Percentiles rank a stretch among this genome's conserved stretches.
Conservation (phyloP, 306 rosid genomes). For the Macrotyloma uniflorum region DNA sequence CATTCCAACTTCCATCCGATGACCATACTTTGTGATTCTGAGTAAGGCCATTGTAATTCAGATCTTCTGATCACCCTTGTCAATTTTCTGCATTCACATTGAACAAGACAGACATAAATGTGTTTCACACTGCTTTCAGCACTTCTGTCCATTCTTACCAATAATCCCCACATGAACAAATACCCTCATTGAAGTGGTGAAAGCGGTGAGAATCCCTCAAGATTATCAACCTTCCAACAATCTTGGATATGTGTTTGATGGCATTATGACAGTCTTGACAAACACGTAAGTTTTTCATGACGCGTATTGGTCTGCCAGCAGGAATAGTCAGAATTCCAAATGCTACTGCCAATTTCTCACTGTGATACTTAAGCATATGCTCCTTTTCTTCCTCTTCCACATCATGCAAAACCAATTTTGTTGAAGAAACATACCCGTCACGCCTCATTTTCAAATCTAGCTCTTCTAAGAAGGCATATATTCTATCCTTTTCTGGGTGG, state of each 20-base stretch:
- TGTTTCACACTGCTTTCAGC: too few relatives aligned
- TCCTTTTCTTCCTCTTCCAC: conserved; percentile 87
- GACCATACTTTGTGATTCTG: conserved; percentile 26
- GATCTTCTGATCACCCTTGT: conserved; percentile 20
- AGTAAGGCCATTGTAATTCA: conserved; percentile 17
- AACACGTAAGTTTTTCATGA: conserved; percentile 76
- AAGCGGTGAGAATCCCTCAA: conserved; percentile 79
- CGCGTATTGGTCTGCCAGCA: conserved; percentile 78
- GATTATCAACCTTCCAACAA: conserved; percentile 70
- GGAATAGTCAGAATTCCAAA: conserved; percentile 75
- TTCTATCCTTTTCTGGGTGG: conserved; percentile 64
- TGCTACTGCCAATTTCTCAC: conserved; percentile 88
- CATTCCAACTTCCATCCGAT: conserved; percentile 27
- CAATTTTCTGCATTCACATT: conserved; percentile 15
- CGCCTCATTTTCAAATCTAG: conserved; percentile 64
- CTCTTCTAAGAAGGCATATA: conserved; percentile 72
- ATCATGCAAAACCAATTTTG: conserved; percentile 77
- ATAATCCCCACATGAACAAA: conserved; percentile 80
- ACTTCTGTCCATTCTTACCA: conserved; percentile 52
- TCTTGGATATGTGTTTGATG: conserved; percentile 77
- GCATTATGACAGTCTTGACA: conserved; percentile 86
- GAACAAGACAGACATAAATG: background rate
- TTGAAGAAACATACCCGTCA: conserved; percentile 74
- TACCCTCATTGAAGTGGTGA: conserved; percentile 75
- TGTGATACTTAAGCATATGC: conserved; percentile 75